Conservation (phyloP, 306 rosid genomes). For the Argentina anserina region DNA sequence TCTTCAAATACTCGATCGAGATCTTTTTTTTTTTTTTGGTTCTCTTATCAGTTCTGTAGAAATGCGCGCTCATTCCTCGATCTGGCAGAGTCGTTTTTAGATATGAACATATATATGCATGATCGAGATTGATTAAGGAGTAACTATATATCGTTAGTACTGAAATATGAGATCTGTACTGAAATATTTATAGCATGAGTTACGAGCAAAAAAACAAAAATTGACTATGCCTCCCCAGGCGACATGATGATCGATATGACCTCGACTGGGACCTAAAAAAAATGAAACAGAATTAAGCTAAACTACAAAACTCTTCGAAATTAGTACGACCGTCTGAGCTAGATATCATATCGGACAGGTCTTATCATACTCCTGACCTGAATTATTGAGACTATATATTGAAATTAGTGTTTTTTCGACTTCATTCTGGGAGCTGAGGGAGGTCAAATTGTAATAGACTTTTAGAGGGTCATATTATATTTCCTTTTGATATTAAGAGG, state of each 20-base stretch:
- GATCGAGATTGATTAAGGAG: too few species aligned
- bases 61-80: too few species aligned
- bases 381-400: too few species aligned
- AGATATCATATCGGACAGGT: neutral
- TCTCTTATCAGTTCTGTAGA: too few species aligned
- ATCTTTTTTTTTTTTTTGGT: too few species aligned
- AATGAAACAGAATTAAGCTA: neutral
- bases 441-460: neutral
- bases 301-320: neutral
- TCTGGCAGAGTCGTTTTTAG: too few species aligned
- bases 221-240: neutral
- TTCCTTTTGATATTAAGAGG: neutral
- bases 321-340: neutral
- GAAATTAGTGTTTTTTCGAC: too few species aligned
- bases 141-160: too few species aligned
- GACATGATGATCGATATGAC: neutral
- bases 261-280: neutral
- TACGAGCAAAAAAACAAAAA: neutral
- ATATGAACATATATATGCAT: too few species aligned
- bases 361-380: neutral
- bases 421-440: too few species aligned
- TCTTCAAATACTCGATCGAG: too few species aligned
- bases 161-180: too few species aligned
- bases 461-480: neutral
- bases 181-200: neutral